phyloP scores from a whole-genome alignment of 2,329 filamentous ascomycete genomes.

The Harringtonia lauricola region DNA sequence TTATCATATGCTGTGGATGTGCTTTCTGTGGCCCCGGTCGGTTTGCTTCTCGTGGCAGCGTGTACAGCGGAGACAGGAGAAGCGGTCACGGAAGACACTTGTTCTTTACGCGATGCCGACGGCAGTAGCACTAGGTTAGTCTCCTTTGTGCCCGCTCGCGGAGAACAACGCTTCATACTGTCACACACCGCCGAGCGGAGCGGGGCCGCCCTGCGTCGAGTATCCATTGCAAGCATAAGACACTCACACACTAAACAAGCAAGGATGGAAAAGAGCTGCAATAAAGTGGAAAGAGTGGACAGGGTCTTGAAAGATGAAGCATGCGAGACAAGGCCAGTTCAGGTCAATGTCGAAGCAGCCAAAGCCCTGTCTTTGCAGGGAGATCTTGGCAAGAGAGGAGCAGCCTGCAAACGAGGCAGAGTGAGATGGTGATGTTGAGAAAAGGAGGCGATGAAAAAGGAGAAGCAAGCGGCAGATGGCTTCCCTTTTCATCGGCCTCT shows the following conservation, averaged over 20 bases:
- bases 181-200: conserved; percentile 3
- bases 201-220: conserved; percentile 4
- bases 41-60: background rate
- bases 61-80: background rate
- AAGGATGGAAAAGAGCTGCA: background rate
- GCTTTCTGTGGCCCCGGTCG: background rate
- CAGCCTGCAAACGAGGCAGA: background rate
- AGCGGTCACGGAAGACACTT: background rate
- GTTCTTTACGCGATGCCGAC: background rate
- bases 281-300: background rate
- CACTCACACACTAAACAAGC: background rate
- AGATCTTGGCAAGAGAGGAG: background rate
- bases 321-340: background rate
- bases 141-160: conserved; percentile 1
- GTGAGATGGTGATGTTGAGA: background rate
- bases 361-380: background rate
- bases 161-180: background rate
- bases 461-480: background rate
- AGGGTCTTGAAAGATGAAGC: background rate
- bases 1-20: background rate
- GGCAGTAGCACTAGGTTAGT: conserved; percentile 2
- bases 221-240: conserved; percentile 6
- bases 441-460: background rate
- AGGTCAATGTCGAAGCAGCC: background rate
- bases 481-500: conserved; percentile 3